Conservation (phyloP, 805 yeast species). For the Saccharomyces paradoxus region DNA sequence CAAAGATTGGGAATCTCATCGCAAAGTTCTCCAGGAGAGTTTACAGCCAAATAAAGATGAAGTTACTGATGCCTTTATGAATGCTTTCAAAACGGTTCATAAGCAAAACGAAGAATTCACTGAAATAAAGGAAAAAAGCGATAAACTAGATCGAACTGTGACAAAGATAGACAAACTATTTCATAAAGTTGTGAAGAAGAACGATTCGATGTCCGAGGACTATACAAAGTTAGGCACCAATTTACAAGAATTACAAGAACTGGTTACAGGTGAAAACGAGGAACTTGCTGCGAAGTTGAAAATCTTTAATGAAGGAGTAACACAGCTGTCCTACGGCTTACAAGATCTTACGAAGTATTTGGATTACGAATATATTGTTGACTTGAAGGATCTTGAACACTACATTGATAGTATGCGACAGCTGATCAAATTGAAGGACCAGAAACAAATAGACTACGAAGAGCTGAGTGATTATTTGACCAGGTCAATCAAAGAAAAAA, state of each 20-base stretch:
- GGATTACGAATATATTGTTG: slow-evolving; percentile 74
- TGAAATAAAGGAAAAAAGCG: slow-evolving; percentile 74
- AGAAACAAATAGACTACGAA: slow-evolving; percentile 85
- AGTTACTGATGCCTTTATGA: slow-evolving; percentile 85
- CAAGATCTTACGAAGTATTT: slow-evolving; percentile 41
- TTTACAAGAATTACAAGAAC: slow-evolving; percentile 53
- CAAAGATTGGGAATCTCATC: slow-evolving; percentile 30
- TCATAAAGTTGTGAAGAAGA: slow-evolving; percentile 59
- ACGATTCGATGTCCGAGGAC: slow-evolving; percentile 66
- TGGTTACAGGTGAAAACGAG: slow-evolving; percentile 38
- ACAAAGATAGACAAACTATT: slow-evolving; percentile 71
- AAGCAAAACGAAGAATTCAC: slow-evolving; percentile 67
- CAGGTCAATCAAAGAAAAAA: slow-evolving; percentile 62
- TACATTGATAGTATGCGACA: slow-evolving; percentile 58
- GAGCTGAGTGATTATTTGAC: slow-evolving; percentile 71
- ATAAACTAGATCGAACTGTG: slow-evolving; percentile 78
- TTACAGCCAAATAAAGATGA: slow-evolving; percentile 43
- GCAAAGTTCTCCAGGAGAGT: slow-evolving; percentile 21
- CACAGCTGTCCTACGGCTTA: slow-evolving; percentile 36
- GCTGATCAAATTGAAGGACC: slow-evolving; percentile 76
- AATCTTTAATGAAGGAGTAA: slow-evolving; percentile 41
- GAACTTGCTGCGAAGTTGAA: slow-evolving; percentile 30
- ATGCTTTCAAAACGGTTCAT: slow-evolving; percentile 76
- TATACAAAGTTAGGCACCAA: slow-evolving; percentile 64
- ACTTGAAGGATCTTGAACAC: slow-evolving; percentile 81